Evolutionary conservation across 129 eudicot species (phyloP).

Genomic region (Escallonia herrerae): DNA sequence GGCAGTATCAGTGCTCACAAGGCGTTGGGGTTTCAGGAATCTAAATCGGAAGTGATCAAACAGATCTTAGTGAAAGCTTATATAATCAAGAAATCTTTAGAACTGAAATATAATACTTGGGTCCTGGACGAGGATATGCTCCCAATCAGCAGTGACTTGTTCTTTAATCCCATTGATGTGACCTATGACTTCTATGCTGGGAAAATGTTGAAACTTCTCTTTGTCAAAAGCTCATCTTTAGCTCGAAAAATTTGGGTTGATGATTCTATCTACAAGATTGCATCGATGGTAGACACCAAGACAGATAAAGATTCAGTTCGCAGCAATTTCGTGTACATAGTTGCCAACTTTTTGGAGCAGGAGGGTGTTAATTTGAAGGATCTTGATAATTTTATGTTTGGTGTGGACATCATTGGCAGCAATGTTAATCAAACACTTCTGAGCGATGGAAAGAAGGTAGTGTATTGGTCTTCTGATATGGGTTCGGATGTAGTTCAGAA

Average conservation of each 20-base stretch:
- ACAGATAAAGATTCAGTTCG: conserved; percentile 16
- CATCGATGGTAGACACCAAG: conserved; percentile 11
- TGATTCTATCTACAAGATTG: conserved; percentile 29
- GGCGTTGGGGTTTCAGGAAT: too few species aligned
- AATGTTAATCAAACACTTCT: conserved; percentile 17
- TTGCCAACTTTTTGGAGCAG: conserved; percentile 31
- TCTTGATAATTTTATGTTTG: conserved; percentile 27
- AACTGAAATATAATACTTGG: conserved; percentile 47
- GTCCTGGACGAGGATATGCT: conserved; percentile 43
- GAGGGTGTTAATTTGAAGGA: conserved; percentile 26
- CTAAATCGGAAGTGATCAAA: too few species aligned
- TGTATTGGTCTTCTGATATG: conserved; percentile 47
- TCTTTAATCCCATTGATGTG: conserved; percentile 30
- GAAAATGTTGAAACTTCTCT: conserved; percentile 30
- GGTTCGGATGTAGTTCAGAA: conserved; percentile 30
- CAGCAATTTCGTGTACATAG: neutral
- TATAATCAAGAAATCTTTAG: conserved; percentile 52
- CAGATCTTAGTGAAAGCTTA: too few species aligned
- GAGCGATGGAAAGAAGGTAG: conserved; percentile 29
- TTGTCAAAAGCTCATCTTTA: conserved; percentile 47
- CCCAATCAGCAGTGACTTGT: conserved; percentile 35
- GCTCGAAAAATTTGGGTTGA: conserved; percentile 44
- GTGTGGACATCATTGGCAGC: conserved; percentile 20
- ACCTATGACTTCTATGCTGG: conserved; percentile 41
- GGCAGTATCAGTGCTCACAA: too few species aligned